Evolutionary conservation across 164 flowering plant species (phyloP).

Genomic region (Houttuynia cordata): DNA sequence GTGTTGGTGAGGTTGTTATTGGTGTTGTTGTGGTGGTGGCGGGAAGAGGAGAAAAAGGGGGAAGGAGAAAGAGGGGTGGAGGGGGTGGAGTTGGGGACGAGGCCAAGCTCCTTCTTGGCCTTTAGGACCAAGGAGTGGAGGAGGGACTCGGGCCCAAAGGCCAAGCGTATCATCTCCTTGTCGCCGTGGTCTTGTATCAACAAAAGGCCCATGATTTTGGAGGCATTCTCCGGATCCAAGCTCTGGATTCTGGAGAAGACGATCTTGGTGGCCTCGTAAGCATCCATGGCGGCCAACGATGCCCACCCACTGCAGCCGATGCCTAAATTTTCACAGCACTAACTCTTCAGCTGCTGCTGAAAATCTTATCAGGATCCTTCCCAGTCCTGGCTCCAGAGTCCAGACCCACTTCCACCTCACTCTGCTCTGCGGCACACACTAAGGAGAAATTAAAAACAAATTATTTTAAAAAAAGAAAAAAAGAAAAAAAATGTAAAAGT

Average conservation of each 20-base stretch:
- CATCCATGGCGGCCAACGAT: constrained; percentile 50
- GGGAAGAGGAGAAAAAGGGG: constrained; percentile 18
- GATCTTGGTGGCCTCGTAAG: constrained; percentile 75
- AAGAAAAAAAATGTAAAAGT: constrained; percentile 3
- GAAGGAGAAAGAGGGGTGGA: constrained; percentile 38
- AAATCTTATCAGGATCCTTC: constrained; percentile 4
- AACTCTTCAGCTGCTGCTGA: neutral
- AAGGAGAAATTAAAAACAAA: too few relatives aligned
- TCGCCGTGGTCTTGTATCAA: constrained; percentile 88
- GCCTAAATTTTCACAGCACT: neutral
- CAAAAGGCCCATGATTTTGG: constrained; percentile 80
- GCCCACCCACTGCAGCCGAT: neutral
- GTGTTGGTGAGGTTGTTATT: constrained; percentile 3
- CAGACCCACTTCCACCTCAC: too few relatives aligned
- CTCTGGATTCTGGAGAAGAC: constrained; percentile 72
- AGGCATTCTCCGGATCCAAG: constrained; percentile 79
- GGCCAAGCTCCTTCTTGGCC: constrained; percentile 50
- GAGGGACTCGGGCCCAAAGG: constrained; percentile 74
- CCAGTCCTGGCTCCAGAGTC: neutral
- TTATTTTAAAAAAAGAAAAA: neutral
- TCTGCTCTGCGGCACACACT: too few relatives aligned
- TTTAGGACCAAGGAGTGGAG: constrained; percentile 56
- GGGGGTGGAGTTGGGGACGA: constrained; percentile 23
- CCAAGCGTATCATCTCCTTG: constrained; percentile 87
- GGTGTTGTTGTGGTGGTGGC: too few relatives aligned